These are phyloP conservation scores for Echinosophora koreensis DNA, from an alignment of 306 rosid species.

Conservation along the genomic window DNA sequence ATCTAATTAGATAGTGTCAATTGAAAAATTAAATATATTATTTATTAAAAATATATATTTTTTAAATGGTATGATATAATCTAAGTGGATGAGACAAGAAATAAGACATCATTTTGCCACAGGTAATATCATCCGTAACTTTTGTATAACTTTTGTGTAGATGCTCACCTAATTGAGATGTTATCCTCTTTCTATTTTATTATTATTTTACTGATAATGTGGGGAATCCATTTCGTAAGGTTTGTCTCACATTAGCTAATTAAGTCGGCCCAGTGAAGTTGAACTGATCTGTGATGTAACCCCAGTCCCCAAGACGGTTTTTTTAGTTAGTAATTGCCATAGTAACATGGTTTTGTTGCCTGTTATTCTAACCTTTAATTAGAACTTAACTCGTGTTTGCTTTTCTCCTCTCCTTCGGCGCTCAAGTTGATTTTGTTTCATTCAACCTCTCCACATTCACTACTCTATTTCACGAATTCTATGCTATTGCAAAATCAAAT, in stretches of 20 bases:
- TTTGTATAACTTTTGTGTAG: background rate
- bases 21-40: too few species aligned
- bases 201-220: constrained; percentile 28
- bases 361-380: background rate
- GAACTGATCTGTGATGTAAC: constrained; percentile 51
- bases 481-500: background rate
- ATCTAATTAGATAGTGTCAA: too few species aligned
- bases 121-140: too few species aligned
- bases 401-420: constrained; percentile 13
- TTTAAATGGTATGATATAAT: too few species aligned
- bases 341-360: constrained; percentile 29
- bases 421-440: background rate
- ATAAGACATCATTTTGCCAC: too few species aligned
- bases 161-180: constrained; percentile 36
- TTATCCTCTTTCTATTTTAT: constrained; percentile 37
- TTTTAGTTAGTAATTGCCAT: constrained; percentile 51
- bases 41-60: too few species aligned
- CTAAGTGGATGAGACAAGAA: too few species aligned
- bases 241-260: constrained; percentile 30
- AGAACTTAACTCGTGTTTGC: background rate
- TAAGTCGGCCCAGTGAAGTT: constrained; percentile 21
- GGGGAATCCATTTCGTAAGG: constrained; percentile 36
- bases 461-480: background rate
- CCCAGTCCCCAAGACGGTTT: constrained; percentile 10
- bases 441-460: constrained; percentile 10